These are phyloP conservation scores for Cercis canadensis DNA, from an alignment of 306 rosid genomes.

Conservation along the genomic window DNA sequence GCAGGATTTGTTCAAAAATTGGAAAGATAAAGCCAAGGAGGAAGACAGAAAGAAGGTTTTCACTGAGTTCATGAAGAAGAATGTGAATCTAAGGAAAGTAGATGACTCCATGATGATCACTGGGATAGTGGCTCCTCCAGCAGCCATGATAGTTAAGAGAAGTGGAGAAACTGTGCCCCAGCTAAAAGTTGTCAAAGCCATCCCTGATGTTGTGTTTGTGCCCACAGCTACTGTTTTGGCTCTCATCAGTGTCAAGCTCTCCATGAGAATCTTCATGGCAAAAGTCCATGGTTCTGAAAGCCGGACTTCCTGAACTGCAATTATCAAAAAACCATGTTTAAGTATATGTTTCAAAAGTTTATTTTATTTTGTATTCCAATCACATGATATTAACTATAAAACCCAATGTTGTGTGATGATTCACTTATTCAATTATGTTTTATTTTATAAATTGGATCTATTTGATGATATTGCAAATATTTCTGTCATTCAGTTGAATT, in stretches of 20 bases:
- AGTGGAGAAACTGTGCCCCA: slow-evolving; percentile 58
- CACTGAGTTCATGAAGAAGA: slow-evolving; percentile 21
- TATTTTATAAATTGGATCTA: too few relatives aligned
- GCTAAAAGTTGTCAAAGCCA: slow-evolving; percentile 49
- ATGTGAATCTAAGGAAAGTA: slow-evolving; percentile 46
- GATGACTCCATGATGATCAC: slow-evolving; percentile 55
- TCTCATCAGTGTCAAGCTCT: slow-evolving; percentile 53
- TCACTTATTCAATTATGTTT: too few relatives aligned
- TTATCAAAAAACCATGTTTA: too few relatives aligned
- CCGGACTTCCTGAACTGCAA: too few relatives aligned
- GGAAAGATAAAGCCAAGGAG: background rate
- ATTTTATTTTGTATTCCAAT: too few relatives aligned
- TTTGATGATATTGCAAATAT: too few relatives aligned
- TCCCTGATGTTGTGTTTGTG: slow-evolving; percentile 66
- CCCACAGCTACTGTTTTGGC: slow-evolving; percentile 56
- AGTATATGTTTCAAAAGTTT: too few relatives aligned
- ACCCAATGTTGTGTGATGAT: too few relatives aligned
- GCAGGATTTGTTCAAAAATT: slow-evolving; percentile 34
- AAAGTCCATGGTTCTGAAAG: background rate
- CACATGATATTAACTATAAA: too few relatives aligned
- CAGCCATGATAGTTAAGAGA: slow-evolving; percentile 59
- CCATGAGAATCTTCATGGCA: slow-evolving; percentile 48
- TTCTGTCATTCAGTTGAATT: too few relatives aligned
- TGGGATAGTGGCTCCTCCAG: slow-evolving; percentile 66
- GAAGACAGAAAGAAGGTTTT: background rate